These are phyloP conservation scores for Cercospora janseana DNA, from an alignment of 2,329 filamentous ascomycete species.

Conservation along the genomic window DNA sequence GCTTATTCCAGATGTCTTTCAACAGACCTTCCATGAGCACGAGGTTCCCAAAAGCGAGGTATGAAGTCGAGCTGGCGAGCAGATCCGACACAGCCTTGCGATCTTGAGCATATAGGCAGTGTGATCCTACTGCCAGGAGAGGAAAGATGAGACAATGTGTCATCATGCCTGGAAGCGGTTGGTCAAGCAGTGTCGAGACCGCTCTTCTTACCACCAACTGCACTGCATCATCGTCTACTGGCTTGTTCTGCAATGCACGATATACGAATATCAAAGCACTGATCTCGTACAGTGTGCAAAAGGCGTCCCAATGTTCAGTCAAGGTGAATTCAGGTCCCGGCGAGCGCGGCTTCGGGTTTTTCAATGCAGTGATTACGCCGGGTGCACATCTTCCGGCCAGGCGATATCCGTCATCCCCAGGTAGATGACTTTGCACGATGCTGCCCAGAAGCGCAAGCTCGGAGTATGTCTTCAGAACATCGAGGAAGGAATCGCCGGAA, in stretches of 20 bases:
- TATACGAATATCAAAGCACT: constrained; percentile 8
- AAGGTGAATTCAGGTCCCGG: background rate
- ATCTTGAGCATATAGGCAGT: constrained; percentile 10
- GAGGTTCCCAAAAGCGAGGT: constrained; percentile 11
- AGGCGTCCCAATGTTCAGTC: constrained; percentile 1
- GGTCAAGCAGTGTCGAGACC: constrained; percentile 14
- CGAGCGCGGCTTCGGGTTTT: background rate
- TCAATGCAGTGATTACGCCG: constrained; percentile 1
- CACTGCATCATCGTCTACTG: constrained; percentile 12
- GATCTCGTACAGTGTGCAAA: constrained; percentile 10
- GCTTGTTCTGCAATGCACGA: constrained; percentile 8
- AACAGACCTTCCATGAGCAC: constrained; percentile 10
- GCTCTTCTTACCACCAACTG: constrained; percentile 11
- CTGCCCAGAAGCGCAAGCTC: constrained; percentile 14
- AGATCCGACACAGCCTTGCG: background rate
- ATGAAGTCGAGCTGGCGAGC: constrained; percentile 8
- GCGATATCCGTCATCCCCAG: background rate
- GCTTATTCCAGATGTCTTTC: constrained; percentile 7
- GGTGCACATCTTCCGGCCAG: constrained; percentile 9
- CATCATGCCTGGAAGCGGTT: constrained; percentile 12
- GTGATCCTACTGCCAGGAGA: constrained; percentile 10
- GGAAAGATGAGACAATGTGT: constrained; percentile 15
- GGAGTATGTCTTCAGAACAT: constrained; percentile 9
- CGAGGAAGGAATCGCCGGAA: constrained; percentile 13
- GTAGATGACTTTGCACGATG: constrained; percentile 8